These are phyloP conservation scores for Vigna mungo DNA, from an alignment of 306 rosid genomes.

Conservation along the genomic window DNA sequence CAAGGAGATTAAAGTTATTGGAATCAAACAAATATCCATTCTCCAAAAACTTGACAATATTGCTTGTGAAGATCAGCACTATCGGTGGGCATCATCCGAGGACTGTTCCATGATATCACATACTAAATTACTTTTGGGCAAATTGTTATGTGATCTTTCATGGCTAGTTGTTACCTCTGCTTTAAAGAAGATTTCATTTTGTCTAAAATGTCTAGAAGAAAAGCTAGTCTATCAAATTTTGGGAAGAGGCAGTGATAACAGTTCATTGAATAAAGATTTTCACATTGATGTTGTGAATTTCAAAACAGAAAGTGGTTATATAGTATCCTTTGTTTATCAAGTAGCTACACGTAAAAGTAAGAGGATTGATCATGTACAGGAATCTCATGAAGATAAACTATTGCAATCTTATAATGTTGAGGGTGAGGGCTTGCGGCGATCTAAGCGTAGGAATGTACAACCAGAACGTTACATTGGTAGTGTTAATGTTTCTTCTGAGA, in stretches of 20 bases:
- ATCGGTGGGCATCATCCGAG: constrained; percentile 79
- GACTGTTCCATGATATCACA: constrained; percentile 64
- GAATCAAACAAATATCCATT: constrained; percentile 67
- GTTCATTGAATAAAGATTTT: constrained; percentile 43
- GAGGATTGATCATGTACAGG: constrained; percentile 35
- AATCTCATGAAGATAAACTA: constrained; percentile 42
- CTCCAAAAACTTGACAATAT: constrained; percentile 68
- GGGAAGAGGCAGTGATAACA: constrained; percentile 43
- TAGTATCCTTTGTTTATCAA: constrained; percentile 58
- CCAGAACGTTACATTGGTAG: constrained; percentile 90
- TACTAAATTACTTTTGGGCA: constrained; percentile 75
- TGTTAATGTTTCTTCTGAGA: constrained; percentile 48
- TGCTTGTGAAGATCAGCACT: constrained; percentile 58
- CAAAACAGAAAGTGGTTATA: constrained; percentile 55
- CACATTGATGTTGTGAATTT: constrained; percentile 61
- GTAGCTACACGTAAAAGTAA: constrained; percentile 46
- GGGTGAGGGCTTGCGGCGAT: constrained; percentile 74
- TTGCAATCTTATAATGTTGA: constrained; percentile 47
- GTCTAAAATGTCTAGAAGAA: constrained; percentile 66
- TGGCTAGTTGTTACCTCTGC: constrained; percentile 79
- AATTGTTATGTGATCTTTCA: constrained; percentile 69
- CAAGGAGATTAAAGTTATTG: constrained; percentile 61
- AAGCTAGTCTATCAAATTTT: constrained; percentile 77
- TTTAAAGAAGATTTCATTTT: constrained; percentile 64
- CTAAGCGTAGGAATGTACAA: constrained; percentile 80